Evolutionary conservation across 2,329 filamentous ascomycete genomes (phyloP), one percentile per base, ranked within the genome.

Genomic region (Aspergillus caelatus): DNA sequence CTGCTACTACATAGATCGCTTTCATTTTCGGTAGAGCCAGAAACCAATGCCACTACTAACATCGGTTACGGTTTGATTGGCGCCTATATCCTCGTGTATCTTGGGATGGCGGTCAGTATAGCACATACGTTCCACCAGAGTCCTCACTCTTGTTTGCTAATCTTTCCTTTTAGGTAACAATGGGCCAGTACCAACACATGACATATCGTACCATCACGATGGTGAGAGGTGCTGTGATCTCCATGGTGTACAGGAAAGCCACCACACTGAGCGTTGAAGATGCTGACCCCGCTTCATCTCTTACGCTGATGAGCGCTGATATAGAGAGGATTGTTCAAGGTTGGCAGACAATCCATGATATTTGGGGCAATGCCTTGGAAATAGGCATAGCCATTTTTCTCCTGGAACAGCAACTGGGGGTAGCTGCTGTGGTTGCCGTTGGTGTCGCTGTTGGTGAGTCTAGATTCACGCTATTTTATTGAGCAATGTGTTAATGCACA

Each of bases 191-290:
- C 55, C 74, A 80, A 52, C 80, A 83, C 68, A 69, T 76, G 14
- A 76, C 78, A 0, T 79, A 82, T 63, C 79, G 80, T 7, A 71
- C 74, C 12, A 77, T 80, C 30, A 80, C 79, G 11, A 79, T 81
- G 74, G 71, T 81, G 10, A 73, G 82, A 41, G 79, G 79, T 11
- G 77, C 73, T 0, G 67, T 83, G 9, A 74, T 83, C n/a, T 80
- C 82, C 0, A 73, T 86, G 66, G 80, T 88, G 2, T 87, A 83
- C 67, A 78, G 79, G n/a, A 80, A 79, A 62, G 74, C 78, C 9
- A 75, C 70, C 14, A 70, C 72, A 11, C 58, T 79, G 1, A 72
- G 70, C 50, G 65, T 74, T 8, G 73, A 71, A 58, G 74, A 77
- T 59, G 72, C 74, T 12, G 77, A 79, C 39, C 73, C 76, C 1